These are phyloP conservation scores for Narthecium ossifragum DNA, from an alignment of 106 monocot species.

Conservation along the genomic window DNA sequence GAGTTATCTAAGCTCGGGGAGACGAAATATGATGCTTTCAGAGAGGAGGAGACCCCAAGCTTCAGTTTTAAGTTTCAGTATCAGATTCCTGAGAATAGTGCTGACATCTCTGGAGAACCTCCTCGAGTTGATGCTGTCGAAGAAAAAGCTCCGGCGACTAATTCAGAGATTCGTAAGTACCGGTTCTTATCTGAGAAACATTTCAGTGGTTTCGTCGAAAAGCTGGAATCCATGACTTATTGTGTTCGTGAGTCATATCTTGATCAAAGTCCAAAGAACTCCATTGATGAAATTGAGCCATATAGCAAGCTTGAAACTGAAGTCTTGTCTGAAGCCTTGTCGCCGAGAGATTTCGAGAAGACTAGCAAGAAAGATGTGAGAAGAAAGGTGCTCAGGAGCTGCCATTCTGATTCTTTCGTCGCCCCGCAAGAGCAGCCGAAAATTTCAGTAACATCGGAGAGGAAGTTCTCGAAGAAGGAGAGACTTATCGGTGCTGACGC, in stretches of 20 bases:
- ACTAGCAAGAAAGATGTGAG: background rate
- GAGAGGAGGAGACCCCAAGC: conserved; percentile 17
- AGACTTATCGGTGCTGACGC: too few species aligned
- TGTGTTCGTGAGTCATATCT: conserved; percentile 23
- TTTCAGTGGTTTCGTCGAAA: conserved; percentile 28
- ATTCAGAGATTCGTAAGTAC: conserved; percentile 24
- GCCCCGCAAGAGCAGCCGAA: too few species aligned
- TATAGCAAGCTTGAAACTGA: background rate
- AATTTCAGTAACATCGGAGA: too few species aligned
- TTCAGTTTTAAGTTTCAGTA: conserved; percentile 60
- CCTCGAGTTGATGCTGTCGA: background rate
- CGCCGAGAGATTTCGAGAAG: conserved; percentile 2
- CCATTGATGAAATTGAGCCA: background rate
- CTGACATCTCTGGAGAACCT: background rate
- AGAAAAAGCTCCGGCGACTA: conserved; percentile 1
- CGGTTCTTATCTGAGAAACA: conserved; percentile 32
- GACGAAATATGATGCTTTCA: background rate
- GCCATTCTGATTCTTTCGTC: background rate
- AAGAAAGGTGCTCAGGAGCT: background rate
- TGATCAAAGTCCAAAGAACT: too few species aligned
- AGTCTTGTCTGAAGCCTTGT: background rate
- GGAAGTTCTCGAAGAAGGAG: too few species aligned
- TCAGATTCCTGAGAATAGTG: conserved; percentile 16
- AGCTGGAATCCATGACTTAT: conserved; percentile 24
- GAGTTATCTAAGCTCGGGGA: background rate